Conservation (phyloP, 371 early-diverging fungal genomes). For the Phascolomyces articulosus region DNA sequence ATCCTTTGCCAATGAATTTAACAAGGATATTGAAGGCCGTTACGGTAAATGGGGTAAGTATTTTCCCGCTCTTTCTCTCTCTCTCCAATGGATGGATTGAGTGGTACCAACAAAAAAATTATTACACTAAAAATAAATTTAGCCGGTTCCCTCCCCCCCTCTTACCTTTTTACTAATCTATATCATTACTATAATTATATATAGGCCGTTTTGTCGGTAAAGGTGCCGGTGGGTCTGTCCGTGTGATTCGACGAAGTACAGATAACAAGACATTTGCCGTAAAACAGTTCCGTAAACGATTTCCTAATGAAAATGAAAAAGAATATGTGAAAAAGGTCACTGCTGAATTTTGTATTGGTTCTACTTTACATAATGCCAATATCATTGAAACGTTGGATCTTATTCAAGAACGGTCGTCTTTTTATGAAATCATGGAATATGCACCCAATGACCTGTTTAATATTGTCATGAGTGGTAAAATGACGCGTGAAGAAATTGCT, state of each 20-base stretch:
- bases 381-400: conserved; percentile 86
- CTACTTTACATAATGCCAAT: conserved; percentile 77
- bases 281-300: conserved; percentile 79
- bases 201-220: conserved; percentile 49
- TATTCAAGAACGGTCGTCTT: conserved; percentile 59
- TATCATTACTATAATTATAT: conserved; percentile 16
- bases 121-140: neutral
- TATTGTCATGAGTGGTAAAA: conserved; percentile 63
- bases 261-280: conserved; percentile 70
- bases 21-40: conserved; percentile 26
- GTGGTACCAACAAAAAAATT: too few relatives aligned
- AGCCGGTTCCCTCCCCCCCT: neutral
- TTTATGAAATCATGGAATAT: conserved; percentile 82
- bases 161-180: too few relatives aligned
- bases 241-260: conserved; percentile 47
- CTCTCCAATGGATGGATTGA: too few relatives aligned
- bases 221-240: conserved; percentile 71
- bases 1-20: conserved; percentile 30
- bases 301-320: conserved; percentile 64
- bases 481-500: conserved; percentile 59
- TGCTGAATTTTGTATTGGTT: conserved; percentile 83
- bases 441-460: conserved; percentile 76
- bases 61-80: neutral
- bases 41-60: conserved; percentile 36
- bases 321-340: conserved; percentile 83